These are phyloP conservation scores for Fraxinus paxiana DNA, from an alignment of 305 asterid genomes.

Conservation along the genomic window DNA sequence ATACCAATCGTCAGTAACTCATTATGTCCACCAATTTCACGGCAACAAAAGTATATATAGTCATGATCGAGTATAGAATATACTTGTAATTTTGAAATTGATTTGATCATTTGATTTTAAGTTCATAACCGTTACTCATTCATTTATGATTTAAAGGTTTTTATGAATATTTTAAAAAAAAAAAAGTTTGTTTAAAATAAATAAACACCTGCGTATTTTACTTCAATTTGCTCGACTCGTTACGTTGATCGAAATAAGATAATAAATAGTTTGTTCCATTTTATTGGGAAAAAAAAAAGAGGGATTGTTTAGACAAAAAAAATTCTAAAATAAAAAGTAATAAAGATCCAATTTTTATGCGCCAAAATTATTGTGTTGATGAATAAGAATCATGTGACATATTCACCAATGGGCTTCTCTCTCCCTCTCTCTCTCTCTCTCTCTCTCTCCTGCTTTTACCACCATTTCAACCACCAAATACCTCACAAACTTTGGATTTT, in stretches of 20 bases:
- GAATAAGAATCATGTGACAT: conserved; percentile 58
- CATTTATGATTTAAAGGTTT: background rate
- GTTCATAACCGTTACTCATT: background rate
- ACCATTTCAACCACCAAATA: conserved; percentile 36
- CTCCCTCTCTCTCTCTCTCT: background rate
- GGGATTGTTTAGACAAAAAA: background rate
- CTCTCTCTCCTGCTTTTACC: conserved; percentile 27
- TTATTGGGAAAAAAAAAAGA: too few relatives aligned
- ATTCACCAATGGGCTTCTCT: conserved; percentile 24
- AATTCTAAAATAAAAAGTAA: background rate
- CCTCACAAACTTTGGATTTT: conserved; percentile 20
- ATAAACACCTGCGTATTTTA: background rate
- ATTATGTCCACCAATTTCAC: background rate
- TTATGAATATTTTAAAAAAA: background rate
- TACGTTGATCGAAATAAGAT: background rate
- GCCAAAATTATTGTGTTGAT: conserved; percentile 12
- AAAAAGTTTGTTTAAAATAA: background rate
- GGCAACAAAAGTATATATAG: background rate
- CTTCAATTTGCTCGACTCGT: background rate
- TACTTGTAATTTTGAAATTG: background rate
- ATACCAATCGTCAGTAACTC: background rate
- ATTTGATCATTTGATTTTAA: background rate
- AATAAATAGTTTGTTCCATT: background rate
- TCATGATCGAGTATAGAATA: background rate
- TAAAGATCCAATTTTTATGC: conserved; percentile 15